Base-by-base conservation (phyloP, 176 grass and related monocot genomes). In the Phragmites australis region DNA sequence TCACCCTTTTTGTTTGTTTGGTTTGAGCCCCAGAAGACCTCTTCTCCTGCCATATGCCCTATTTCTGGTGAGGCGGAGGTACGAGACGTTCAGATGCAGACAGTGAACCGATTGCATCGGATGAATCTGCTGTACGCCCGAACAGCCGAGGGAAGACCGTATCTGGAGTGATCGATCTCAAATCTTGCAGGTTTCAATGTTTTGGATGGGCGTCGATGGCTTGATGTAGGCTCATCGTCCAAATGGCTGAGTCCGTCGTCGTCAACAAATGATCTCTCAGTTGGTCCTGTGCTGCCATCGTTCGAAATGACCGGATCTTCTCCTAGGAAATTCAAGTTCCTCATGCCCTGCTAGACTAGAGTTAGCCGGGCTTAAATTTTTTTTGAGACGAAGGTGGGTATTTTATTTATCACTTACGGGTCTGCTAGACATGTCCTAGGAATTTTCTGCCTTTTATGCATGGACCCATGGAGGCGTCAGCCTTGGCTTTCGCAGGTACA, bases 41-140 rank as follows among this genome's bases (percentile, higher is more conserved):
- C 87, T 16, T 14, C n/a, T 69, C 0, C 37, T 57, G 87, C 87
- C 82, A 89, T 27, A 76, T 85, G 87, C 16, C 70, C 5, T 5
- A 5, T 9, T 65, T 14, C n/a, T 6, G 29, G 42, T 2, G 71
- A 31, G 16, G 21, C 37, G 0, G 40, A 23, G 52, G 54, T 52
- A 48, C 17, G 19, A 14, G 77, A 77, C 82, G 74, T 37, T 53
- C 54, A 64, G 53, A 70, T 62, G 11, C 2, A 1, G 81, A 63
- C 82, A 40, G 0, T 2, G 10, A 40, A 16, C 18, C 43, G 61
- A 46, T 75, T 45, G 30, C 70, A 64, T 46, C 8, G 45, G 74
- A 54, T 19, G 73, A 48, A 43, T 88, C 43, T 10, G 76, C 30
- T 41, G 42, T 23, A 68, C 60, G 25, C 23, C 81, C 51, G 74